Conservation (phyloP, 225 moss, liverwort and hornwort species). For the Thuidium tamariscinum region DNA sequence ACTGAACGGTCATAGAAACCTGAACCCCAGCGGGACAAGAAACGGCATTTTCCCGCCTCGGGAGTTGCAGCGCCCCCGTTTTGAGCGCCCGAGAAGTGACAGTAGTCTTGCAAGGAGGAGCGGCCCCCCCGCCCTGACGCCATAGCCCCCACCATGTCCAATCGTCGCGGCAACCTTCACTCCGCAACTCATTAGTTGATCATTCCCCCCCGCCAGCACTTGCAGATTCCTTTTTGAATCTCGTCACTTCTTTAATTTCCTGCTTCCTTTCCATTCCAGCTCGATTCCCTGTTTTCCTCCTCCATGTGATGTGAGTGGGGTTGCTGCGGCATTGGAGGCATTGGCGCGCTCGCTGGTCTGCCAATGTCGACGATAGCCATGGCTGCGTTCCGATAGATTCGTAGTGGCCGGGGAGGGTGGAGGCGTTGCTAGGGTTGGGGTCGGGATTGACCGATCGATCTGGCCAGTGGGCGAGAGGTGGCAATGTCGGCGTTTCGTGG, state of each 20-base stretch:
- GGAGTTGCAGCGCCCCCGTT: not conserved
- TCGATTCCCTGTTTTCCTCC: not conserved
- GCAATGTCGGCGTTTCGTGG: constrained; percentile 44
- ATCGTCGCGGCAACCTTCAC: not conserved
- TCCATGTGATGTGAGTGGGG: constrained; percentile 4
- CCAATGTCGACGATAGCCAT: not conserved
- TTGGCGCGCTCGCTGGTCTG: constrained; percentile 4
- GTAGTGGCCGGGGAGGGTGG: not conserved
- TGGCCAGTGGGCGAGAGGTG: not conserved
- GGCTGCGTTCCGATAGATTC: not conserved
- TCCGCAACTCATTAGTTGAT: not conserved
- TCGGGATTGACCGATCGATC: not conserved
- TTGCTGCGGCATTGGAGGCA: not conserved
- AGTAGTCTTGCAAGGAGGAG: not conserved
- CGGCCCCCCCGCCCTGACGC: not conserved
- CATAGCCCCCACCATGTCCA: constrained; percentile 3
- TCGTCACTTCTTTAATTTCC: not conserved
- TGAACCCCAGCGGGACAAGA: not conserved
- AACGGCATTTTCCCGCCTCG: not conserved
- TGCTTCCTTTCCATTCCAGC: not conserved
- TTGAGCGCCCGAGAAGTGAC: not conserved
- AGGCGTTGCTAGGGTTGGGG: constrained; percentile 5
- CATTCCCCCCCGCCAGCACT: not conserved
- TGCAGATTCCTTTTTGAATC: not conserved
- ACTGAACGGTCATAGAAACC: not conserved